These are phyloP conservation scores for Omphalotus olearius DNA, from an alignment of 1,284 basidiomycete species.

Conservation along the genomic window DNA sequence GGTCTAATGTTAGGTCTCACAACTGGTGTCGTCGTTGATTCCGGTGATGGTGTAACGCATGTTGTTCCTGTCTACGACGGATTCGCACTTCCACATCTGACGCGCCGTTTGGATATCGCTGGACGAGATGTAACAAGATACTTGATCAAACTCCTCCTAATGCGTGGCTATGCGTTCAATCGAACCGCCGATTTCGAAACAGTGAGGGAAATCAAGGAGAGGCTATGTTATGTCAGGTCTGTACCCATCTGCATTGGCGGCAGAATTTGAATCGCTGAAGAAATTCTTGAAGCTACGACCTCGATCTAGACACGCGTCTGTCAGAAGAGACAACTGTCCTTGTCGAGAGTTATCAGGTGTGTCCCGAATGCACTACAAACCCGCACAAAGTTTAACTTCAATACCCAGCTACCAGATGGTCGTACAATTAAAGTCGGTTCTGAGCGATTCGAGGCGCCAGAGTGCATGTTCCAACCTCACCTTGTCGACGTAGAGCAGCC, in stretches of 20 bases:
- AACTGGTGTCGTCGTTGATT: conserved; percentile 98
- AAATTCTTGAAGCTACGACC: conserved; percentile 70
- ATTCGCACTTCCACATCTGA: conserved; percentile 92
- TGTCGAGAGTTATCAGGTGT: conserved; percentile 93
- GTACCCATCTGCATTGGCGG: conserved; percentile 17
- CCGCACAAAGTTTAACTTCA: conserved; percentile 27
- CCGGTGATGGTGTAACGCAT: conserved; percentile 98
- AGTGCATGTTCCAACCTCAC: conserved; percentile 99
- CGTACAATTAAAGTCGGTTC: conserved; percentile 96
- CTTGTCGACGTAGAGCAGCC: conserved; percentile 97
- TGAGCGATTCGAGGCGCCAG: conserved; percentile 99
- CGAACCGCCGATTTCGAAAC: conserved; percentile 99
- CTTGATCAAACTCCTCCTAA: conserved; percentile 95
- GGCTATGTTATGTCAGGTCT: conserved; percentile 93
- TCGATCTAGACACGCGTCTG: conserved; percentile 91
- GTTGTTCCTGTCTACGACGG: conserved; percentile 99
- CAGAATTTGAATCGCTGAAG: not conserved
- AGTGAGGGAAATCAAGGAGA: conserved; percentile 98
- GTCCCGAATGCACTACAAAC: conserved; percentile 18
- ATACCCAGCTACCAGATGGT: conserved; percentile 84
- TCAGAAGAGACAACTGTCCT: conserved; percentile 96
- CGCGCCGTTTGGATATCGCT: conserved; percentile 92
- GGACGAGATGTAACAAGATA: conserved; percentile 98
- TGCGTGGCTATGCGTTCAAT: conserved; percentile 99
- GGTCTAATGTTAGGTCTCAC: conserved; percentile 69